Percentiles rank a stretch among this genome's conserved stretches.
Evolutionary conservation across 2,329 filamentous ascomycete genomes (phyloP).

Genomic region (Aspergillus spinulosporus): DNA sequence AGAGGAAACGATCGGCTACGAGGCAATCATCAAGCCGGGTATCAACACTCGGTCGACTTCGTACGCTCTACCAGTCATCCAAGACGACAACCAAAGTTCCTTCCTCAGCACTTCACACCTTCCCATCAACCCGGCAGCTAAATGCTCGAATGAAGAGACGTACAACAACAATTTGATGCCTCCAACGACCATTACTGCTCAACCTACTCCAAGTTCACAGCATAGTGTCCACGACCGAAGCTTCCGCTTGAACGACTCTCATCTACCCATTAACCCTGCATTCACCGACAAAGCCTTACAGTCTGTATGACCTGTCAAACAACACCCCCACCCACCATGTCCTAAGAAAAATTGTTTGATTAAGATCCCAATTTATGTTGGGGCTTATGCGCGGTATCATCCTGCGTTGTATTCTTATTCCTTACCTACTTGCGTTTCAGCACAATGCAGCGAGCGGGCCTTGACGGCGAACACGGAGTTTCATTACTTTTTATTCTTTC

Average conservation of each 20-base stretch:
- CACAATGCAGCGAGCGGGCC: conserved; percentile 15
- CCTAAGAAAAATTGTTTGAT: conserved; percentile 7
- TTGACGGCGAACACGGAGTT: conserved; percentile 30
- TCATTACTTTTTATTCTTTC: conserved; percentile 19
- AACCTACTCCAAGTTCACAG: background rate
- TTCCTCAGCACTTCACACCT: conserved; percentile 27
- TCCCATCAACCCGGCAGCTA: conserved; percentile 32
- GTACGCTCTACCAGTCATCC: background rate
- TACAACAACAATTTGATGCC: background rate
- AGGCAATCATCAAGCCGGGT: background rate
- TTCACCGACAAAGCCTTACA: conserved; percentile 21
- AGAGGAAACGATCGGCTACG: background rate
- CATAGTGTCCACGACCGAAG: conserved; percentile 6
- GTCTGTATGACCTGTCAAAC: conserved; percentile 17
- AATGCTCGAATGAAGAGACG: background rate
- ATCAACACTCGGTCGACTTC: background rate
- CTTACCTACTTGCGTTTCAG: conserved; percentile 19
- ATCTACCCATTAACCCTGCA: conserved; percentile 34
- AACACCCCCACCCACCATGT: background rate
- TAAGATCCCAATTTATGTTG: background rate
- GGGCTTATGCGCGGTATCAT: conserved; percentile 19
- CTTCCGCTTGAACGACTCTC: conserved; percentile 25
- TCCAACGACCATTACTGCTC: background rate
- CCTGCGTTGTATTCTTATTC: conserved; percentile 28
- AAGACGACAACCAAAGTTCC: background rate